phyloP scores from a whole-genome alignment of 2,329 filamentous ascomycete species.

The Elsinoe fawcettii region DNA sequence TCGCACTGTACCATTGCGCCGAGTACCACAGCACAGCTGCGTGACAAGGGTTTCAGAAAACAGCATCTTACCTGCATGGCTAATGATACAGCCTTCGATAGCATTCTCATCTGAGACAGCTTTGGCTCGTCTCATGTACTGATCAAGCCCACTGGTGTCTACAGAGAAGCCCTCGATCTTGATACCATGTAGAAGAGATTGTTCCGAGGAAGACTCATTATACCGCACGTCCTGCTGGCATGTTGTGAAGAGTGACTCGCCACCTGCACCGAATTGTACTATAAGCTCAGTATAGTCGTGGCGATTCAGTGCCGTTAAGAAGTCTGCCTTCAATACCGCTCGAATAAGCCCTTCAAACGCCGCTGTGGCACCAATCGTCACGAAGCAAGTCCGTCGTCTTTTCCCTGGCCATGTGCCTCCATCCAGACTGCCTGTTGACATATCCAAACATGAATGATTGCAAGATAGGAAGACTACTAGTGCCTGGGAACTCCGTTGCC shows the following conservation, averaged over 20 bases:
- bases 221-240: slow-evolving; percentile 13
- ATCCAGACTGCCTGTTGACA: not conserved
- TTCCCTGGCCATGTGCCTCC: not conserved
- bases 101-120: slow-evolving; percentile 32
- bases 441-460: not conserved
- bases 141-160: slow-evolving; percentile 50
- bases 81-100: slow-evolving; percentile 66
- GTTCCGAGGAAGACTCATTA: slow-evolving; percentile 22
- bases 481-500: no score
- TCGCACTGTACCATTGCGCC: no score
- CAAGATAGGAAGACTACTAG: no score
- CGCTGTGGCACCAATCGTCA: slow-evolving; percentile 89
- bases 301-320: slow-evolving; percentile 53
- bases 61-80: slow-evolving; percentile 66
- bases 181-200: slow-evolving; percentile 27
- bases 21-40: no score
- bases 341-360: slow-evolving; percentile 66
- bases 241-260: slow-evolving; percentile 44
- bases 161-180: slow-evolving; percentile 59
- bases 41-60: no score
- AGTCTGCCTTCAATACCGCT: slow-evolving; percentile 53
- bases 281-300: slow-evolving; percentile 62
- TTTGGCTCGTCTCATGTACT: slow-evolving; percentile 51
- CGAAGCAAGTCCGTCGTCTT: slow-evolving; percentile 51
- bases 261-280: slow-evolving; percentile 72